phyloP scores from a whole-genome alignment of 441 rosid species.

The Euphorbia corollata region DNA sequence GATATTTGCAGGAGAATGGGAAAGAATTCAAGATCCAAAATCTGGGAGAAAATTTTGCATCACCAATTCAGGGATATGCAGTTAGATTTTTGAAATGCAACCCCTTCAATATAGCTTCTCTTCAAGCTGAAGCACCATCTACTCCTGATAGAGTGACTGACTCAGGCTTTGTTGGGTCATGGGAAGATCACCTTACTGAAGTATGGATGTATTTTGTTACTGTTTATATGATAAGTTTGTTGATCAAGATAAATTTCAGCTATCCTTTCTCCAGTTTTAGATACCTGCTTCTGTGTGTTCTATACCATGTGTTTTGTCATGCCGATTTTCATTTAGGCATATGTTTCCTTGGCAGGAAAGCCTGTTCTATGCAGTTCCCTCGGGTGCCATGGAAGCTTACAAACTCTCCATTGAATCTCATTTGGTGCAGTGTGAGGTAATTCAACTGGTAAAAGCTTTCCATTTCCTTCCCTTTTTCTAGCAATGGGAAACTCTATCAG shows the following conservation, averaged over 20 bases:
- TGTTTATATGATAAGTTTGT: conserved; percentile 7
- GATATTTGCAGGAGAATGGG: conserved; percentile 44
- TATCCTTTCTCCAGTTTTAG: background rate
- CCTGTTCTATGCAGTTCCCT: conserved; percentile 85
- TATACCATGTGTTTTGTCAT: background rate
- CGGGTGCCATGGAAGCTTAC: conserved; percentile 77
- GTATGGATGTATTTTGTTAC: conserved; percentile 40
- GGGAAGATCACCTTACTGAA: conserved; percentile 77
- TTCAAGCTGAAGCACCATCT: conserved; percentile 57
- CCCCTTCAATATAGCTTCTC: conserved; percentile 37
- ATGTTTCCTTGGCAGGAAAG: conserved; percentile 64
- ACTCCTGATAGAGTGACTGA: conserved; percentile 54
- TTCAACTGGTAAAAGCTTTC: conserved; percentile 10
- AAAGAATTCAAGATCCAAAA: conserved; percentile 33
- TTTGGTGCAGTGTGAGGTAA: conserved; percentile 62
- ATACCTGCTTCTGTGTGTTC: background rate
- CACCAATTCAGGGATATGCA: conserved; percentile 67
- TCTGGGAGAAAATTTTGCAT: conserved; percentile 31
- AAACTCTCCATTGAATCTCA: conserved; percentile 75
- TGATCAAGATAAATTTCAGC: background rate
- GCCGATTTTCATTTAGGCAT: background rate
- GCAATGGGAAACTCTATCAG: background rate
- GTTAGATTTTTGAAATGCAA: conserved; percentile 62
- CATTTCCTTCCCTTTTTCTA: conserved; percentile 8
- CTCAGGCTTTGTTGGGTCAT: conserved; percentile 48